These are phyloP conservation scores for Clonostachys rhizophaga DNA, from an alignment of 2,329 filamentous ascomycete genomes.

Conservation along the genomic window DNA sequence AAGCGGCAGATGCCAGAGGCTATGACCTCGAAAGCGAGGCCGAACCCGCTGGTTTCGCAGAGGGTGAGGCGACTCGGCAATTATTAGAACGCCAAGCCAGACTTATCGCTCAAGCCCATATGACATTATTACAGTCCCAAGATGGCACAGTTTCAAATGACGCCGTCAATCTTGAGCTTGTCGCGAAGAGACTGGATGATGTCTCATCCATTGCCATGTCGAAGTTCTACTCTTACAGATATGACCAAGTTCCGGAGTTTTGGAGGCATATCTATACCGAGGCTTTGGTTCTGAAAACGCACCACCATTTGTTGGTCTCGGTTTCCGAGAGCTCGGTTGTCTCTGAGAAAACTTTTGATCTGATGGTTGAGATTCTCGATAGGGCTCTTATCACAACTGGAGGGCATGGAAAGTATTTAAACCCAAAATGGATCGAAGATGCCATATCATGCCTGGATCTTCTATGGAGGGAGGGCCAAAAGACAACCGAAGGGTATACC, in stretches of 20 bases:
- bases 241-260: slow-evolving; percentile 57
- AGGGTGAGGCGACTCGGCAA: too few species aligned
- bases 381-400: slow-evolving; percentile 73
- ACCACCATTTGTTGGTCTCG: slow-evolving; percentile 19
- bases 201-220: slow-evolving; percentile 54
- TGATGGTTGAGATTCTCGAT: slow-evolving; percentile 65
- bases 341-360: slow-evolving; percentile 31
- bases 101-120: too few species aligned
- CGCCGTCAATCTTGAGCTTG: slow-evolving; percentile 9
- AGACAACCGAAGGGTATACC: background rate
- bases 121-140: too few species aligned
- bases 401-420: slow-evolving; percentile 47
- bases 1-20: too few species aligned
- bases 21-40: too few species aligned
- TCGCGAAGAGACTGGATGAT: slow-evolving; percentile 44
- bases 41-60: too few species aligned
- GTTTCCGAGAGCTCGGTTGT: background rate
- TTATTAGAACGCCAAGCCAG: too few species aligned
- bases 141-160: background rate
- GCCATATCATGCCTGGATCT: slow-evolving; percentile 38
- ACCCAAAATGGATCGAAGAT: slow-evolving; percentile 43
- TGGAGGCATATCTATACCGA: slow-evolving; percentile 73
- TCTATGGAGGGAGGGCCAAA: slow-evolving; percentile 9
- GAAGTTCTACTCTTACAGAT: slow-evolving; percentile 67
- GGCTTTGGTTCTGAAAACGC: slow-evolving; percentile 60